phyloP scores from a whole-genome alignment of 148 eudicot genomes.

The Tetragonia tetragonoides region DNA sequence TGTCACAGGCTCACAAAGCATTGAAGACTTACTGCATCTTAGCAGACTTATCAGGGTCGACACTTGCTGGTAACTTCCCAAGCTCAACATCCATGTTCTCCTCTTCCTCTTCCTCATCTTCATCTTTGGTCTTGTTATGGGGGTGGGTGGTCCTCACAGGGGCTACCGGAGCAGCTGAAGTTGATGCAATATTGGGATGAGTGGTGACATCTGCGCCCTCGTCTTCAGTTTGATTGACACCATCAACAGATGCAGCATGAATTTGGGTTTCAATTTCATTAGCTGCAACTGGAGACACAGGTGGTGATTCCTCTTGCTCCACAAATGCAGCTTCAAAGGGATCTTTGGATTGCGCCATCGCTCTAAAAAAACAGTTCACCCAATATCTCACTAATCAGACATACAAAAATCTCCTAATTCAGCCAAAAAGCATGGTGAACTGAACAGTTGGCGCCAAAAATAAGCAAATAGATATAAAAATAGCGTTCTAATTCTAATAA shows the following conservation, averaged over 20 bases:
- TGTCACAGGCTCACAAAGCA: constrained; percentile 6
- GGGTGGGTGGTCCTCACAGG: constrained; percentile 23
- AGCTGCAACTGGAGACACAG: constrained; percentile 57
- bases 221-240: constrained; percentile 36
- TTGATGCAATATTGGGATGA: constrained; percentile 30
- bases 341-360: constrained; percentile 72
- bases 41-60: constrained; percentile 85
- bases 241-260: constrained; percentile 28
- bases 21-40: constrained; percentile 75
- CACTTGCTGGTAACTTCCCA: constrained; percentile 48
- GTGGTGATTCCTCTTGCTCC: constrained; percentile 79
- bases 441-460: background rate
- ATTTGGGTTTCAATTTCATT: constrained; percentile 48
- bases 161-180: constrained; percentile 35
- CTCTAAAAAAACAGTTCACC: background rate
- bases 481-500: too few species aligned
- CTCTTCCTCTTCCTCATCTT: constrained; percentile 82
- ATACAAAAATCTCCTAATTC: background rate
- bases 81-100: constrained; percentile 87
- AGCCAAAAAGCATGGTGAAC: background rate
- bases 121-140: constrained; percentile 56
- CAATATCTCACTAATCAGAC: background rate
- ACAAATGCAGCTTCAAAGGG: constrained; percentile 87
- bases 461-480: constrained; percentile 37
- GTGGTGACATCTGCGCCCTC: constrained; percentile 23